Percentiles rank a stretch among this genome's conserved stretches.
Conservation (phyloP, 1,284 basidiomycete genomes). For the Ustanciosporium gigantosporum region DNA sequence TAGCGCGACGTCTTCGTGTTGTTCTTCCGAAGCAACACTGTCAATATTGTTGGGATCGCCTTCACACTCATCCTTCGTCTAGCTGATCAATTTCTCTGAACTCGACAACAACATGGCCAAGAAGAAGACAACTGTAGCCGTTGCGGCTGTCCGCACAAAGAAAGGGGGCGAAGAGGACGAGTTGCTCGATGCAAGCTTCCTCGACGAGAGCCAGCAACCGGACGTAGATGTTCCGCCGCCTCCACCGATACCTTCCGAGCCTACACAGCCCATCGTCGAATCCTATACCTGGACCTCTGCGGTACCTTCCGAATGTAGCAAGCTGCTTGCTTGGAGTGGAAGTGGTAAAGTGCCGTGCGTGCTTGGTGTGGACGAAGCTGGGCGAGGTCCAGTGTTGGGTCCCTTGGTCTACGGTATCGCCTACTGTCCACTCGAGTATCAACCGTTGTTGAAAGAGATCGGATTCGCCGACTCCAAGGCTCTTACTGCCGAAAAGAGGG, state of each 20-base stretch:
- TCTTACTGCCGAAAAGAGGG: constrained; percentile 68
- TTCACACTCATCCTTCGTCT: too few species aligned
- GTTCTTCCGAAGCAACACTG: too few species aligned
- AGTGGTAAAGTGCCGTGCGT: constrained; percentile 43
- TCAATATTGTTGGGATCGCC: too few species aligned
- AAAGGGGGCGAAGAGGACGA: not conserved
- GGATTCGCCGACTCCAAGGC: constrained; percentile 98
- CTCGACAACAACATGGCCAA: too few species aligned
- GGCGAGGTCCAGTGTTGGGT: constrained; percentile 86
- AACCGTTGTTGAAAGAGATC: constrained; percentile 71
- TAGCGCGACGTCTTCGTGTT: too few species aligned
- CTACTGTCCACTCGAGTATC: constrained; percentile 82
- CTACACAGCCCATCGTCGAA: constrained; percentile 9
- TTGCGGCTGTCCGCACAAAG: constrained; percentile 1
- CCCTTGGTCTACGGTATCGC: constrained; percentile 95
- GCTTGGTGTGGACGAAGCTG: constrained; percentile 93
- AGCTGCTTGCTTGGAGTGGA: constrained; percentile 8
- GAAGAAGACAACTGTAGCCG: constrained; percentile 4
- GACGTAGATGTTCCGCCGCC: constrained; percentile 6
- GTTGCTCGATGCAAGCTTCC: too few species aligned
- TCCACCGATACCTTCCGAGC: constrained; percentile 36
- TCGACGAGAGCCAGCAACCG: too few species aligned
- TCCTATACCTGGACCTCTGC: constrained; percentile 35
- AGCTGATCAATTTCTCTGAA: too few species aligned
- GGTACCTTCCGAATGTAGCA: constrained; percentile 25